Evolutionary conservation across 805 yeast species (phyloP).

Genomic region (Cyberlindnera suaveolens): DNA sequence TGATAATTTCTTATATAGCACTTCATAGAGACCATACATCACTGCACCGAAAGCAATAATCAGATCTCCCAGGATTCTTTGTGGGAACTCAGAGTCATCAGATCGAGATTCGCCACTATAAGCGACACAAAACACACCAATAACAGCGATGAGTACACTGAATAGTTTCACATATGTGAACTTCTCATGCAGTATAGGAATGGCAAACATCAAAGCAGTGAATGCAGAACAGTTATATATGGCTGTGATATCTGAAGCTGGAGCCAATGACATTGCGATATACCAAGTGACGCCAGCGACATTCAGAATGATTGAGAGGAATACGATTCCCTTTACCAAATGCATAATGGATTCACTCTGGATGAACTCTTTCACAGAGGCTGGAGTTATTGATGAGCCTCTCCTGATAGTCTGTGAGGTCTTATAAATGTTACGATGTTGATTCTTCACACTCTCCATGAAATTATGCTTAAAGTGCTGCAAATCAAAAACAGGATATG

Average conservation of each 20-base stretch:
- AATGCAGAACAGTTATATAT: conserved; percentile 88
- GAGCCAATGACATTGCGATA: conserved; percentile 71
- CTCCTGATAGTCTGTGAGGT: conserved; percentile 22
- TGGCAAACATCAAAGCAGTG: conserved; percentile 79
- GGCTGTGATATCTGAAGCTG: conserved; percentile 84
- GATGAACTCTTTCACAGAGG: conserved; percentile 8
- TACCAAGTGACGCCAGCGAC: conserved; percentile 84
- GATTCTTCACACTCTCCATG: conserved; percentile 33
- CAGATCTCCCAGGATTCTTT: conserved; percentile 61
- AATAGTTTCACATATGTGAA: conserved; percentile 56
- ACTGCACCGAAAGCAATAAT: conserved; percentile 71
- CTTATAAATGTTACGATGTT: conserved; percentile 35
- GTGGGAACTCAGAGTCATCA: conserved; percentile 37
- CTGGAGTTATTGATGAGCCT: conserved; percentile 13
- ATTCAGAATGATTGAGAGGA: conserved; percentile 54
- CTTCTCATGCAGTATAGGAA: conserved; percentile 62
- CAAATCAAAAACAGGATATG: conserved; percentile 10
- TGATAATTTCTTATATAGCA: conserved; percentile 64
- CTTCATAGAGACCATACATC: conserved; percentile 78
- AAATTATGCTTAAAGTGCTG: conserved; percentile 20
- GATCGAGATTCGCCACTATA: conserved; percentile 41
- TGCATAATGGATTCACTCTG: conserved; percentile 25
- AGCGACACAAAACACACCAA: conserved; percentile 76
- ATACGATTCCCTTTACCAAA: conserved; percentile 35
- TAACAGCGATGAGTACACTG: conserved; percentile 65